Evolutionary conservation across 768 basidiomycete species (phyloP).

Genomic region (Boletellus sp.): DNA sequence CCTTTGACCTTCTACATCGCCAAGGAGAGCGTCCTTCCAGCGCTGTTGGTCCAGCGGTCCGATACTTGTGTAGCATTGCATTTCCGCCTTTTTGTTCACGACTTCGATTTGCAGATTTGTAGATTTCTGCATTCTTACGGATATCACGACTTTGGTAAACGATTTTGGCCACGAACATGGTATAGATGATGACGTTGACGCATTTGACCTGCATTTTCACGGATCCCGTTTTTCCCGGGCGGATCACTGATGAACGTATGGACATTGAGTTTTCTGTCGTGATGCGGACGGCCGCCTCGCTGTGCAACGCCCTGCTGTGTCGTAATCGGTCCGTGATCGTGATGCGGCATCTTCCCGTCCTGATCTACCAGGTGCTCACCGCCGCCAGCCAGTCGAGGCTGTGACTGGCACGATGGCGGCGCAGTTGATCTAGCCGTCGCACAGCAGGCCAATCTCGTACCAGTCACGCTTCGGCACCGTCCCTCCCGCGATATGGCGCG

Average conservation of each 20-base stretch:
- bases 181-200: slow-evolving; percentile 23
- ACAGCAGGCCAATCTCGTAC: no score
- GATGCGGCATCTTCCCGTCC: neutral
- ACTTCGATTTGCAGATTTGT: slow-evolving; percentile 26
- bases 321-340: neutral
- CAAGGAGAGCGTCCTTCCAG: slow-evolving; percentile 31
- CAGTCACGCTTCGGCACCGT: no score
- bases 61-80: slow-evolving; percentile 35
- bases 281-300: neutral
- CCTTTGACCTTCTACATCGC: slow-evolving; percentile 34
- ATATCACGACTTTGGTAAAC: slow-evolving; percentile 20
- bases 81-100: slow-evolving; percentile 21
- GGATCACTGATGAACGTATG: slow-evolving; percentile 14
- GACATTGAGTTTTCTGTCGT: no score
- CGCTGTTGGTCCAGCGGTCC: slow-evolving; percentile 28
- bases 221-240: neutral
- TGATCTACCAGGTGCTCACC: neutral
- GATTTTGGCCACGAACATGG: slow-evolving; percentile 22
- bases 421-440: neutral
- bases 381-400: neutral
- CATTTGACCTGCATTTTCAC: slow-evolving; percentile 12
- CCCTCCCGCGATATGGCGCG: no score
- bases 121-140: slow-evolving; percentile 30
- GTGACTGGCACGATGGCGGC: neutral
- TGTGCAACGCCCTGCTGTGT: neutral